Evolutionary conservation across 129 eudicot species (phyloP), one percentile per base, ranked within the genome.

Genomic region (Escallonia rubra): DNA sequence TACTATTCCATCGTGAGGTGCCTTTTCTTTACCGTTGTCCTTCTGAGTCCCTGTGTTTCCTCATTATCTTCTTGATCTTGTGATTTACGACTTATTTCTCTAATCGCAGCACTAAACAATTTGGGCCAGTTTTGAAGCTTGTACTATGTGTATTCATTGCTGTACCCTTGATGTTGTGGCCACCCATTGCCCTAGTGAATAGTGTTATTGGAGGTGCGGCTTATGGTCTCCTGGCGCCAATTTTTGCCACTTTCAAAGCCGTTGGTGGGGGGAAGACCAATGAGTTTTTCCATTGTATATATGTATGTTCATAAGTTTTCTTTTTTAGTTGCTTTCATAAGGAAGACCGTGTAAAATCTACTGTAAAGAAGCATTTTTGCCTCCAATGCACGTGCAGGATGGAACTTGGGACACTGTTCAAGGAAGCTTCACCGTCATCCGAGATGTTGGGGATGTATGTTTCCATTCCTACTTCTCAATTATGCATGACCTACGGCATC

Each of bases 201-300:
- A 84, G 91, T 66, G 67, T 88, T 70, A 2, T 88, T 48, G 90
- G 96, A 56, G 98, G 98, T 43, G 76, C 88, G 43, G 82, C 83
- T 46, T 92, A 88, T 77, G 98, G 96, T 11, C 70, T 92, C 64
- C 87, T 92, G 65, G 87, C 89, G 45, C 96, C 96, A 8, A 79
- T 92, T 65, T 86, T 88, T 50, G 96, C 95, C 76, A 92, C 98
- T 47, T 82, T 92, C 65, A 73, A 88, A 49, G 98, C 98, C 52
- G 89, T 92, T 78, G 90, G 87, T 41, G 94, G 81, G 74, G 95
- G 96, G 51, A 88, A 88, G 66, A 80, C 86, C 4, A 54, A 92
- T 71, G 77, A 83, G 75, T 75, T 92, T 61, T 84, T 58, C 57
- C 98, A 88, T 70, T 83, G 87, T 77, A 50, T 92, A 56, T 79